These are phyloP conservation scores for Phytophthora chlamydospora DNA, from an alignment of 352 stramenopile species.

Conservation along the genomic window DNA sequence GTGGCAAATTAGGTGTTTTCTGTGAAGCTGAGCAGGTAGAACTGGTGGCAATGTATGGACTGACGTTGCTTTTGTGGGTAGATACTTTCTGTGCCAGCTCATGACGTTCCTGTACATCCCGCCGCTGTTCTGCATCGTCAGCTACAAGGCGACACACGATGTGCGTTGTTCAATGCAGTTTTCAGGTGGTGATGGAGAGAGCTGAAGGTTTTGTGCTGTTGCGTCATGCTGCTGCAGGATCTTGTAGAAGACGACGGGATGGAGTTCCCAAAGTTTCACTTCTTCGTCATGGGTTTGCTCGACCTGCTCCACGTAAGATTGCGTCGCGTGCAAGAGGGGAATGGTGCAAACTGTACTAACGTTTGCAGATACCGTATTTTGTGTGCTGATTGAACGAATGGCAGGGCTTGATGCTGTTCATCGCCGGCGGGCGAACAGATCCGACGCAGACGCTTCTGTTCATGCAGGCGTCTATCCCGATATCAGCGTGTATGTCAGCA, in stretches of 20 bases:
- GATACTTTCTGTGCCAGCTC: constrained; percentile 88
- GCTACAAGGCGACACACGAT: constrained; percentile 81
- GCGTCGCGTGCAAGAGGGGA: not conserved
- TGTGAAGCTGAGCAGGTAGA: not conserved
- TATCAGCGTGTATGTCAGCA: constrained; percentile 68
- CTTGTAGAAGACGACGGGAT: constrained; percentile 85
- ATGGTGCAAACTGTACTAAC: not conserved
- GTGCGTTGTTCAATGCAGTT: constrained; percentile 36
- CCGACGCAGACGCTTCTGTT: constrained; percentile 86
- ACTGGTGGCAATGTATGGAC: not conserved
- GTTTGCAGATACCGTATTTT: constrained; percentile 5
- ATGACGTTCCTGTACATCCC: constrained; percentile 91
- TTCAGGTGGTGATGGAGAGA: not conserved
- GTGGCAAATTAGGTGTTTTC: constrained; percentile 25
- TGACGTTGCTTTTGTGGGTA: constrained; percentile 23
- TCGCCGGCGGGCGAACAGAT: constrained; percentile 81
- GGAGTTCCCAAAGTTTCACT: constrained; percentile 88
- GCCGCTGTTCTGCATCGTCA: constrained; percentile 86
- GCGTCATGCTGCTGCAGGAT: constrained; percentile 50
- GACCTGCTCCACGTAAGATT: constrained; percentile 76
- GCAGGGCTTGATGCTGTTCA: constrained; percentile 85
- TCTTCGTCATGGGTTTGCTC: constrained; percentile 87
- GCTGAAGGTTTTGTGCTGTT: constrained; percentile 4
- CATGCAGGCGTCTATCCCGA: constrained; percentile 83
- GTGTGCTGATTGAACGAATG: constrained; percentile 3